Percentiles rank a stretch among this genome's conserved stretches.
phyloP scores from a whole-genome alignment of 208 protist species.

The Naegleria fowleri region DNA sequence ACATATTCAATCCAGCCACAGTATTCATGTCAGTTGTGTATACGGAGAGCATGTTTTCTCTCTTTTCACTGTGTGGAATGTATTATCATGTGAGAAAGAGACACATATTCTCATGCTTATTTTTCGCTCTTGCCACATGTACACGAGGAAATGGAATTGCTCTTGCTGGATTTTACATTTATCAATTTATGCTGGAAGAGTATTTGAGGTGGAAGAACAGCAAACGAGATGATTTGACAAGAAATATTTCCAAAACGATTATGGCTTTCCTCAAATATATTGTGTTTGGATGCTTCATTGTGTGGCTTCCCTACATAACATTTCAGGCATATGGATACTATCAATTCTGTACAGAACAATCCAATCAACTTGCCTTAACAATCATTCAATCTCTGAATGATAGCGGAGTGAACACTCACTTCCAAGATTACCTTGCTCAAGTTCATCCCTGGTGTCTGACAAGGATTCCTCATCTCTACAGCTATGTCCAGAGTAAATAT shows the following conservation, averaged over 20 bases:
- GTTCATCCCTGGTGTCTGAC: not conserved
- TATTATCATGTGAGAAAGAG: not conserved
- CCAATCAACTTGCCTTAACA: not conserved
- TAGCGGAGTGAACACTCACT: not conserved
- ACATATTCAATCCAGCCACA: constrained; percentile 8
- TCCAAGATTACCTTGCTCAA: not conserved
- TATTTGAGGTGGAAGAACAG: not conserved
- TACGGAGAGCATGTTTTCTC: constrained; percentile 7
- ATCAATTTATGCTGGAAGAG: not conserved
- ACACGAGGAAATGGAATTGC: constrained; percentile 18
- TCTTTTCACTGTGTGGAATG: not conserved
- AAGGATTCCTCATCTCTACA: not conserved
- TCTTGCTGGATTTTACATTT: constrained; percentile 13
- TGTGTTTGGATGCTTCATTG: not conserved
- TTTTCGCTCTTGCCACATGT: not conserved
- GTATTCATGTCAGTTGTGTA: not conserved
- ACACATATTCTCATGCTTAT: not conserved
- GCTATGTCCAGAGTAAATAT: constrained; percentile 4
- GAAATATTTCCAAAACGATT: not conserved
- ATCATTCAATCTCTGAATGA: not conserved
- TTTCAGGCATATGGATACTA: not conserved
- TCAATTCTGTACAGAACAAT: not conserved
- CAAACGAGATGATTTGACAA: not conserved
- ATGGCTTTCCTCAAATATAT: not conserved
- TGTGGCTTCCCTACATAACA: not conserved